phyloP scores from a whole-genome alignment of 2,329 filamentous ascomycete species.

The Chaetomium strumarium region DNA sequence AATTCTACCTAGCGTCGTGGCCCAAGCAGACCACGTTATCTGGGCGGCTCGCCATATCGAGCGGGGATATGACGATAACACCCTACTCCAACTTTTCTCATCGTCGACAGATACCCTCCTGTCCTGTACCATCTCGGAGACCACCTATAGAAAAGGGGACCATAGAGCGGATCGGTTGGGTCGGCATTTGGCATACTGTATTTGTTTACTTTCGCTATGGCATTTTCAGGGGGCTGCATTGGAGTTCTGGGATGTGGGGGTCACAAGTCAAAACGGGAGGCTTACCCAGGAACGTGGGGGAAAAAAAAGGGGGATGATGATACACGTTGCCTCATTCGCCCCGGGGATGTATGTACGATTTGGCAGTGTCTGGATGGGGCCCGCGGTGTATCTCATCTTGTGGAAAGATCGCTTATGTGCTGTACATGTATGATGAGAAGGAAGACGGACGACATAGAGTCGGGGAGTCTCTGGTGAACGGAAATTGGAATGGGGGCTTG shows the following conservation, averaged over 20 bases:
- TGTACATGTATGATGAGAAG: background rate
- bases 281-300: background rate
- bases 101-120: slow-evolving; percentile 6
- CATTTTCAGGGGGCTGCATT: slow-evolving; percentile 6
- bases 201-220: background rate
- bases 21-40: background rate
- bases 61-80: background rate
- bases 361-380: background rate
- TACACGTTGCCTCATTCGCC: background rate
- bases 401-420: background rate
- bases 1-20: background rate
- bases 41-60: background rate
- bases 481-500: no score
- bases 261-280: background rate
- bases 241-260: slow-evolving; percentile 3
- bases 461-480: background rate
- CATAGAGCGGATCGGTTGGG: slow-evolving; percentile 8
- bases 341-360: slow-evolving; percentile 1
- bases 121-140: slow-evolving; percentile 4
- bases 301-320: background rate
- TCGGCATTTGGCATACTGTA: slow-evolving; percentile 1
- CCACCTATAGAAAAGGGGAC: slow-evolving; percentile 5
- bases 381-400: background rate
- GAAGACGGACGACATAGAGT: background rate
- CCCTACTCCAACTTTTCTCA: background rate